These are phyloP conservation scores for Fraxinus excelsior DNA, from an alignment of 257 asterid species.

Conservation along the genomic window DNA sequence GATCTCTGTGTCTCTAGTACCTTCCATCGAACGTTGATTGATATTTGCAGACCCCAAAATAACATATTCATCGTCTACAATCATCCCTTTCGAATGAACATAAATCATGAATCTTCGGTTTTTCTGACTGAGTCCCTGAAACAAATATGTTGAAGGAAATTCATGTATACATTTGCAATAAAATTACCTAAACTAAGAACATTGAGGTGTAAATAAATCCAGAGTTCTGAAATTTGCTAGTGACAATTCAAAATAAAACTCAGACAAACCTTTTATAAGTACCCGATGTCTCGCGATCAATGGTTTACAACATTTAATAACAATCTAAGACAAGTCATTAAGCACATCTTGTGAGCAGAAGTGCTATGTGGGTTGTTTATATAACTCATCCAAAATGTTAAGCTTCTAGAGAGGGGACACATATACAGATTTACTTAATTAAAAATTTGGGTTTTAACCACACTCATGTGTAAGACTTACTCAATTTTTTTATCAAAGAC, in stretches of 20 bases:
- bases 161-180: neutral
- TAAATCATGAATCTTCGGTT: slow-evolving; percentile 60
- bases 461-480: neutral
- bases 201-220: neutral
- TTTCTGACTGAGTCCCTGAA: slow-evolving; percentile 34
- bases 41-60: slow-evolving; percentile 65
- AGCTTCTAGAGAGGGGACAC: neutral
- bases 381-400: neutral
- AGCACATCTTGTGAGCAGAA: neutral
- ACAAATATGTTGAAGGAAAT: neutral
- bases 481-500: neutral
- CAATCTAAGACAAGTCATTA: neutral
- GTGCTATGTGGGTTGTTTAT: neutral
- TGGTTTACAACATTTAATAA: neutral
- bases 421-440: too few species aligned
- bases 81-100: slow-evolving; percentile 69
- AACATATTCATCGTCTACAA: slow-evolving; percentile 66
- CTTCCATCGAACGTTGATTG: slow-evolving; percentile 67
- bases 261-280: neutral
- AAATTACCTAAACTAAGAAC: neutral
- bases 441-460: neutral
- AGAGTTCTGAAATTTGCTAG: neutral
- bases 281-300: neutral
- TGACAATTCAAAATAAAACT: neutral
- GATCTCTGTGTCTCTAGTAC: slow-evolving; percentile 64